A percentile compares a stretch with the other conserved stretches of the same genome.
Evolutionary conservation across 2,329 filamentous ascomycete genomes (phyloP).

Genomic region (Aspergillus puulaauensis): DNA sequence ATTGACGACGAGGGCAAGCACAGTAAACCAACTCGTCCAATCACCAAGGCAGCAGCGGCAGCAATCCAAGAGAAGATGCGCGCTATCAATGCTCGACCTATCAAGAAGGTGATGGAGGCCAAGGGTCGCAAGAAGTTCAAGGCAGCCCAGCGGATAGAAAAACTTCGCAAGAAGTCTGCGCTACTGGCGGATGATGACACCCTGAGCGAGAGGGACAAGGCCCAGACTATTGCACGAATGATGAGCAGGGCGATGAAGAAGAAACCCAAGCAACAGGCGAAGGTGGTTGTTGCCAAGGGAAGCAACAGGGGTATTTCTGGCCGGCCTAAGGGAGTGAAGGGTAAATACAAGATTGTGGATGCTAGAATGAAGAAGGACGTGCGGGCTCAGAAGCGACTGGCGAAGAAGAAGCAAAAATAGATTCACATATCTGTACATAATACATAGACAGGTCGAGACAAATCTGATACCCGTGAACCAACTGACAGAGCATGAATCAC

Average conservation of each 20-base stretch:
- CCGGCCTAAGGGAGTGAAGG: slow-evolving; percentile 87
- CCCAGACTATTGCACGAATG: slow-evolving; percentile 75
- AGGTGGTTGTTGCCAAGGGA: slow-evolving; percentile 84
- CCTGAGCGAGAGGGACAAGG: slow-evolving; percentile 95
- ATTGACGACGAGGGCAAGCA: slow-evolving; percentile 86
- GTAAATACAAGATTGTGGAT: slow-evolving; percentile 96
- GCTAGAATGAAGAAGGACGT: slow-evolving; percentile 95
- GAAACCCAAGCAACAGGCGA: slow-evolving; percentile 79
- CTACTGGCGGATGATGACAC: slow-evolving; percentile 84
- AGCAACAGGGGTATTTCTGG: slow-evolving; percentile 82
- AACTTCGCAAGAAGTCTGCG: slow-evolving; percentile 95
- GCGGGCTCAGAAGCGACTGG: slow-evolving; percentile 75
- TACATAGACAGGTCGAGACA: background rate
- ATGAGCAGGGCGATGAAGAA: slow-evolving; percentile 80
- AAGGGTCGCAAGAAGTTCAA: slow-evolving; percentile 97
- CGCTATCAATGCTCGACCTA: slow-evolving; percentile 89
- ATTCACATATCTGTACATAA: background rate
- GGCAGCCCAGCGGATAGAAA: slow-evolving; percentile 85
- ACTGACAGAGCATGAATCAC: background rate
- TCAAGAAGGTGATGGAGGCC: slow-evolving; percentile 98
- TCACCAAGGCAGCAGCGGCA: slow-evolving; percentile 81
- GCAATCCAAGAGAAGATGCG: slow-evolving; percentile 95
- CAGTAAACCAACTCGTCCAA: slow-evolving; percentile 82
- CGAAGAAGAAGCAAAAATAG: slow-evolving; percentile 66
- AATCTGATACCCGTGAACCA: slow-evolving; percentile 11